Evolutionary conservation across 169 alveolate species (phyloP).

Genomic region (Cryptosporidium ubiquitum): DNA sequence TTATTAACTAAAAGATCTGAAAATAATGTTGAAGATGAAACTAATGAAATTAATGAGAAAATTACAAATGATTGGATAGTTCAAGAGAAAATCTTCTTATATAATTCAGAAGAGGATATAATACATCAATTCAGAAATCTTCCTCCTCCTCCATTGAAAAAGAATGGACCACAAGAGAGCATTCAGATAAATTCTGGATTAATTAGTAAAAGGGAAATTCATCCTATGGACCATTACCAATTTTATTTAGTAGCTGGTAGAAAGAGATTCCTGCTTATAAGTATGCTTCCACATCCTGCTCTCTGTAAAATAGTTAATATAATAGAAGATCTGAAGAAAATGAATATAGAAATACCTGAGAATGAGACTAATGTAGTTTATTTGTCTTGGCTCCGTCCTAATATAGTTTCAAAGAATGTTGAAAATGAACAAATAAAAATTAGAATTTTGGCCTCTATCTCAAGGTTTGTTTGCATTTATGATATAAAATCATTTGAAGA

Average conservation of each 20-base stretch:
- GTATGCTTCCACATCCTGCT: slow-evolving; percentile 67
- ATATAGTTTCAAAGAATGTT: neutral
- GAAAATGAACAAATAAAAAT: neutral
- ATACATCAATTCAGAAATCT: slow-evolving; percentile 33
- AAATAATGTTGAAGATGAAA: neutral
- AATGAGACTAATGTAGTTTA: neutral
- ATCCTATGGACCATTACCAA: slow-evolving; percentile 42
- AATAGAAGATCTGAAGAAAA: slow-evolving; percentile 6
- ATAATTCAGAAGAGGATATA: slow-evolving; percentile 26
- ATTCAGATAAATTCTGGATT: neutral
- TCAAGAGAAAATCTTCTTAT: slow-evolving; percentile 29
- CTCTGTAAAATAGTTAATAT: slow-evolving; percentile 35
- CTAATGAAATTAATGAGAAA: neutral
- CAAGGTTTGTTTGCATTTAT: slow-evolving; percentile 24
- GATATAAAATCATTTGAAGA: slow-evolving; percentile 14
- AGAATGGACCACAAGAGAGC: neutral
- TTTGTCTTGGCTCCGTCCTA: slow-evolving; percentile 63
- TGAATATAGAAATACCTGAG: neutral
- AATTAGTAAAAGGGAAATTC: slow-evolving; percentile 4
- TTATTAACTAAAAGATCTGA: neutral
- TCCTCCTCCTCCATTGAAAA: slow-evolving; percentile 63
- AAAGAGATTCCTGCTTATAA: slow-evolving; percentile 8
- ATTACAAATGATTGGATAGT: neutral
- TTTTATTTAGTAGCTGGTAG: slow-evolving; percentile 38
- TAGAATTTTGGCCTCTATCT: slow-evolving; percentile 14